Percentiles rank a stretch among this genome's conserved stretches.
Evolutionary conservation across 2,329 filamentous ascomycete genomes (phyloP).

Genomic region (Remersonia thermophila): DNA sequence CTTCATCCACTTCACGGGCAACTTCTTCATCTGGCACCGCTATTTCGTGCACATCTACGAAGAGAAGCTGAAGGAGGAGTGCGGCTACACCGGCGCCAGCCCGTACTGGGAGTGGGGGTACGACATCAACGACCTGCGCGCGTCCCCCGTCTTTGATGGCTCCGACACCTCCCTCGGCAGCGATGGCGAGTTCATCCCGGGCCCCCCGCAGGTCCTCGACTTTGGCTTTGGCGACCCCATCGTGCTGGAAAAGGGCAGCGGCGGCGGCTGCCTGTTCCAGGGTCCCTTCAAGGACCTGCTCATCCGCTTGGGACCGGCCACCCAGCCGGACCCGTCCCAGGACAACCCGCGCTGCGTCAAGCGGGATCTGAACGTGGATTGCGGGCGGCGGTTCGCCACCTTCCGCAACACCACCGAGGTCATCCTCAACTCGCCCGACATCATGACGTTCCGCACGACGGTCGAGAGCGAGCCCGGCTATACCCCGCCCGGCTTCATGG

Average conservation of each 20-base stretch:
- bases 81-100: constrained; percentile 14
- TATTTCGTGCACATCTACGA: constrained; percentile 14
- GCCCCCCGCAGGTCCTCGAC: constrained; percentile 3
- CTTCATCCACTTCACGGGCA: constrained; percentile 13
- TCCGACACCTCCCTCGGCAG: constrained; percentile 15
- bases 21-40: constrained; percentile 16
- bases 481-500: constrained; percentile 17
- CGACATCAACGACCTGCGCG: constrained; percentile 12
- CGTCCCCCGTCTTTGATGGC: constrained; percentile 17
- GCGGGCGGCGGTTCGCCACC: constrained; percentile 20
- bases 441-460: constrained; percentile 28
- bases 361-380: constrained; percentile 27
- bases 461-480: constrained; percentile 19
- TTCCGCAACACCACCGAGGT: constrained; percentile 25
- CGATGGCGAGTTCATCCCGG: constrained; percentile 10
- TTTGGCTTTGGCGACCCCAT: constrained; percentile 2
- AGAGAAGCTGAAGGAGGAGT: constrained; percentile 10
- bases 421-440: constrained; percentile 24
- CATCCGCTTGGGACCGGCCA: constrained; percentile 27
- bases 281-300: constrained; percentile 24
- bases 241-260: constrained; percentile 10
- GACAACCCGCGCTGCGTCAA: constrained; percentile 33
- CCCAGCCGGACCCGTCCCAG: constrained; percentile 15
- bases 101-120: constrained; percentile 17
- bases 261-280: constrained; percentile 14